Evolutionary conservation across 106 monocot species (phyloP).

Genomic region (Dioscorea dumetorum): DNA sequence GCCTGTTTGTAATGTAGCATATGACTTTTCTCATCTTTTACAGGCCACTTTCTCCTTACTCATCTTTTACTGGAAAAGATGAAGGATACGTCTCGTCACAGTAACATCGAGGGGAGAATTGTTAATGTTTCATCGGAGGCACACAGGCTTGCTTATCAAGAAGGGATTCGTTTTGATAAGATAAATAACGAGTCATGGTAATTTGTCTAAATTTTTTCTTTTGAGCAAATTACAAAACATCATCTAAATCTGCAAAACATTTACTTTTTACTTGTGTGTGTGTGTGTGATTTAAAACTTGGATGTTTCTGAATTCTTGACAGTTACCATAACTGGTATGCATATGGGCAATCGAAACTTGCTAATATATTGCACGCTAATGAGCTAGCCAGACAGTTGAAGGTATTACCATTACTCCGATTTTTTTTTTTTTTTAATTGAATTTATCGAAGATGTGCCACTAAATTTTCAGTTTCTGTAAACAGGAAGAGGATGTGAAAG

Average conservation of each 20-base stretch:
- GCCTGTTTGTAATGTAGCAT: no score
- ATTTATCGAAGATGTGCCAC: background rate
- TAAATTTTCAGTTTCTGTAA: background rate
- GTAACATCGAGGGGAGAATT: conserved; percentile 3
- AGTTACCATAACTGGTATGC: background rate
- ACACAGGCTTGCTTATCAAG: background rate
- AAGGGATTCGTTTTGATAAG: conserved; percentile 6
- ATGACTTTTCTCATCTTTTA: no score
- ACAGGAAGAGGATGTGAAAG: conserved; percentile 5
- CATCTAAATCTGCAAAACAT: background rate
- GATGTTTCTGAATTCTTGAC: no score
- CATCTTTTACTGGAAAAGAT: background rate
- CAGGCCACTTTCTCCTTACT: no score
- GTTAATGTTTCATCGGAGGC: conserved; percentile 1
- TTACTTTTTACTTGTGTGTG: background rate
- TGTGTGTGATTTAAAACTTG: background rate
- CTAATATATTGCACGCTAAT: conserved; percentile 7
- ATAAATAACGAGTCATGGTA: conserved; percentile 2
- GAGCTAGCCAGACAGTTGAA: conserved; percentile 4
- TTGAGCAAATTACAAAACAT: background rate
- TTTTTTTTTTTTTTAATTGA: background rate
- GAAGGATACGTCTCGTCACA: background rate
- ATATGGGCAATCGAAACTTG: conserved; percentile 7
- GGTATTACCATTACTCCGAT: background rate
- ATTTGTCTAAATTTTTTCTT: background rate